Evolutionary conservation across 495 filamentous ascomycete genomes (phyloP).

Genomic region (Acidiella bohemica): DNA sequence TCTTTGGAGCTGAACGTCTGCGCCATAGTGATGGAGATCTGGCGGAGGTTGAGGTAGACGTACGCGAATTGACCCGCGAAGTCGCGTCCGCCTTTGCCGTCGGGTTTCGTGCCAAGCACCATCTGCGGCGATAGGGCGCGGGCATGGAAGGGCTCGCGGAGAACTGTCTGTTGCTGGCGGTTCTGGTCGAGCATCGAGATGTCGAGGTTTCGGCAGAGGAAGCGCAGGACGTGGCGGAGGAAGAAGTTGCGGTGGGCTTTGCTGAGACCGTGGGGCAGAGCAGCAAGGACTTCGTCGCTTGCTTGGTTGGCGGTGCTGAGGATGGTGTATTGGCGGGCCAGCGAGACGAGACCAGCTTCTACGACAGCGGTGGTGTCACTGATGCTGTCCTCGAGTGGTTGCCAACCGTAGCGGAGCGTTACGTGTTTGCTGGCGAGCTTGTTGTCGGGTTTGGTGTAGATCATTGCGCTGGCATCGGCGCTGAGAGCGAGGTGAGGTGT

Average conservation of each 20-base stretch:
- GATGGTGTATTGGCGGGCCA: constrained; percentile 47
- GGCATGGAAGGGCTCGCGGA: constrained; percentile 8
- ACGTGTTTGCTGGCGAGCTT: constrained; percentile 42
- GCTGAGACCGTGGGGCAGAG: constrained; percentile 28
- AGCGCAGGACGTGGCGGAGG: constrained; percentile 46
- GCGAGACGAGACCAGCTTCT: constrained; percentile 37
- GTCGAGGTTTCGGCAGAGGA: constrained; percentile 27
- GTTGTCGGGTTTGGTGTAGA: constrained; percentile 50
- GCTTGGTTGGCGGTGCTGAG: constrained; percentile 42
- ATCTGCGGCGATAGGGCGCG: constrained; percentile 49
- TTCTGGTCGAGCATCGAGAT: constrained; percentile 6
- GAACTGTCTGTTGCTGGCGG: constrained; percentile 4
- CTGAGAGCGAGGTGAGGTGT: constrained; percentile 44
- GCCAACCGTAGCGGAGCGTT: constrained; percentile 12
- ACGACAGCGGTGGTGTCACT: constrained; percentile 9
- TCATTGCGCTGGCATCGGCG: constrained; percentile 56
- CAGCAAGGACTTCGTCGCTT: constrained; percentile 62
- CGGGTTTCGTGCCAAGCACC: constrained; percentile 52
- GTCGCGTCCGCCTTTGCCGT: constrained; percentile 52
- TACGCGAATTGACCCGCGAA: constrained; percentile 60
- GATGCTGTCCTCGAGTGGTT: constrained; percentile 14
- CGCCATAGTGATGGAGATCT: constrained; percentile 1
- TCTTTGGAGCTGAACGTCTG: background rate
- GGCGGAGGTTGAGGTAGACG: constrained; percentile 44
- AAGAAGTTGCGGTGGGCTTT: constrained; percentile 49